Conservation (phyloP, 331 rosid genomes). For the Telfairia occidentalis region DNA sequence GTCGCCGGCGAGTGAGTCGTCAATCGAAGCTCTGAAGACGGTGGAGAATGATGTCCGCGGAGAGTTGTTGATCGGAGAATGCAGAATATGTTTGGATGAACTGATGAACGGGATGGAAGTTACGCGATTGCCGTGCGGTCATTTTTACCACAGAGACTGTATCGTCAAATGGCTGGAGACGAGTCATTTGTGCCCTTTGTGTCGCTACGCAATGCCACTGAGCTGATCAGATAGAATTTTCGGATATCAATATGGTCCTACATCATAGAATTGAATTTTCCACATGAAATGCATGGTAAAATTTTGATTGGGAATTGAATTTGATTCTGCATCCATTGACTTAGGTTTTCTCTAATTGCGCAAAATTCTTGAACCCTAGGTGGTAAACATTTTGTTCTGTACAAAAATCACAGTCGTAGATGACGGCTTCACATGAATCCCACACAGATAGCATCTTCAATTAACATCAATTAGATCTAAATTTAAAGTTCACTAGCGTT, state of each 20-base stretch:
- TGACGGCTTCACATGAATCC: background rate
- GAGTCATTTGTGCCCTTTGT: conserved; percentile 25
- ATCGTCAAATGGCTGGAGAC: conserved; percentile 24
- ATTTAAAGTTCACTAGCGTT: background rate
- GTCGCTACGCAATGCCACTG: conserved; percentile 22
- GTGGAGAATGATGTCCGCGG: conserved; percentile 10
- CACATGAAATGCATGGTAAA: background rate
- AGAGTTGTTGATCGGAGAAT: background rate
- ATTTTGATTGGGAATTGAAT: background rate
- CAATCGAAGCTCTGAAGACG: conserved; percentile 13
- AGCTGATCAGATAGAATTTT: conserved; percentile 5
- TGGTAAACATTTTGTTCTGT: background rate
- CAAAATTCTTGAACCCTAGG: conserved; percentile 3
- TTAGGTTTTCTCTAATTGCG: background rate
- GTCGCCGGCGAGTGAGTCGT: conserved; percentile 14
- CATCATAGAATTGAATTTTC: background rate
- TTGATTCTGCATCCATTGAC: background rate
- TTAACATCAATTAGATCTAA: background rate
- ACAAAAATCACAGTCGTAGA: background rate
- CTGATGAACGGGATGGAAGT: conserved; percentile 16
- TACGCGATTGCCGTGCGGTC: conserved; percentile 22
- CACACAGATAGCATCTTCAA: background rate
- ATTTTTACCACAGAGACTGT: conserved; percentile 21
- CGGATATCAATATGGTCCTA: background rate
- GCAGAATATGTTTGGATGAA: conserved; percentile 27